Base-by-base conservation (phyloP, 2,329 filamentous ascomycete genomes). In the Phialemoniopsis sp. region DNA sequence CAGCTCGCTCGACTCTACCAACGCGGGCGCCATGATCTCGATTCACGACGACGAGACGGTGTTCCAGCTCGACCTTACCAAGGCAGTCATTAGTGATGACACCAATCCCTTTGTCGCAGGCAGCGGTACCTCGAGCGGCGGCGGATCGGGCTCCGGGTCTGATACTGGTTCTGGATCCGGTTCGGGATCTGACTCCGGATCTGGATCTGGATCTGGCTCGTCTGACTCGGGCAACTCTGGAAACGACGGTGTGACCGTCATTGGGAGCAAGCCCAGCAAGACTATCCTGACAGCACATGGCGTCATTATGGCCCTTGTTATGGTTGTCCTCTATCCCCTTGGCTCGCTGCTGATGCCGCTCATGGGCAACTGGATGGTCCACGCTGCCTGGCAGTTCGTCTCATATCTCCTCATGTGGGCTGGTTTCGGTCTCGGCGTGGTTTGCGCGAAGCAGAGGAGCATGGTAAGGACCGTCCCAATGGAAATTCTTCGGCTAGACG, bases 271-370 rank as follows among this genome's bases (percentile, higher is more conserved):
- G 8, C 34, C 42, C 13, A 49, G 43, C 37, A 18, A 32, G 8
- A 33, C 39, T 2, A 35, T 67, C 13, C 53, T 66, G 6, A 57
- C 48, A 2, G 64, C 70, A 0, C 79, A 83, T 45, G 80, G 78
- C 36, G 65, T 80, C 47, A 60, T 84, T 50, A 80, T 84, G 78
- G 69, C 71, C 18, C 52, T 82, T 34, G 72, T 75, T 14, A 79
- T 82, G 46, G 67, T 76, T 4, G 50, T 76, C 12, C 59, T 80
- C 16, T 83, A 80, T 46, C 81, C 81, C 1, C 47, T 82, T 3
- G 81, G 79, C 5, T 68, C 80, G 8, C 60, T 78, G 4, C 54
- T 81, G 31, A 82, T 84, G 72, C 76, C 79, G 3, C 45, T 82
- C 4, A 45, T 80, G 7, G 71, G 74, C 33, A 74, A 67, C 34